Conservation (phyloP, 768 basidiomycete genomes). For the Boletales sp. region DNA sequence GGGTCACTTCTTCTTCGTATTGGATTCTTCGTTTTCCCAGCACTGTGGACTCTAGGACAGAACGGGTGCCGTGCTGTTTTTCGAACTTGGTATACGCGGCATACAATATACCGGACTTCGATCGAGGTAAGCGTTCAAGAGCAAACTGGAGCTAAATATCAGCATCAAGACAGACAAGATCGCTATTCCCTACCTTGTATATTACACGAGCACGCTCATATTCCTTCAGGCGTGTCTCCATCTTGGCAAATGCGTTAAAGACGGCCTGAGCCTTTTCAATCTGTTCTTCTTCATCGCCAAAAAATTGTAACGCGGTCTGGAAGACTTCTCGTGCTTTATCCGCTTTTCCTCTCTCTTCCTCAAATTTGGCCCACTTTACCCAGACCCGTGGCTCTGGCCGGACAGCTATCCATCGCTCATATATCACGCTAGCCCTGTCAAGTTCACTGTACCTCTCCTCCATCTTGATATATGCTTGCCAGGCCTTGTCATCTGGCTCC, state of each 20-base stretch:
- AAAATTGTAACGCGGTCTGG: slow-evolving; percentile 87
- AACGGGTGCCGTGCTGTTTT: slow-evolving; percentile 92
- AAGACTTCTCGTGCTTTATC: slow-evolving; percentile 84
- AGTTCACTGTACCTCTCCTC: slow-evolving; percentile 91
- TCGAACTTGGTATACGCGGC: slow-evolving; percentile 96
- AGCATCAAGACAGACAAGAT: not conserved
- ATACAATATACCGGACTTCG: slow-evolving; percentile 86
- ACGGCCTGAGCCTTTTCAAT: slow-evolving; percentile 89
- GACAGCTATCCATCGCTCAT: slow-evolving; percentile 86
- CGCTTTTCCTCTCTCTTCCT: slow-evolving; percentile 65
- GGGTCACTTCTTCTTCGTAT: slow-evolving; percentile 92
- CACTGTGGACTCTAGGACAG: slow-evolving; percentile 88
- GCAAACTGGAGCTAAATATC: slow-evolving; percentile 64
- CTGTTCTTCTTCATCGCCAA: slow-evolving; percentile 83
- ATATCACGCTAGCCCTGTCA: slow-evolving; percentile 89
- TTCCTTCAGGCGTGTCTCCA: slow-evolving; percentile 96
- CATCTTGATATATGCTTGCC: slow-evolving; percentile 99
- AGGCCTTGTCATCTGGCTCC: slow-evolving; percentile 99
- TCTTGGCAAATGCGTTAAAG: slow-evolving; percentile 90
- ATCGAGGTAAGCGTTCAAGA: slow-evolving; percentile 85
- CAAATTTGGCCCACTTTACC: slow-evolving; percentile 86
- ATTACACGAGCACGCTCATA: slow-evolving; percentile 96
- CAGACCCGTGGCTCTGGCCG: slow-evolving; percentile 75
- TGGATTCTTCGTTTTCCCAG: slow-evolving; percentile 97
- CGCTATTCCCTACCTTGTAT: slow-evolving; percentile 71